Evolutionary conservation across 1,139 yeast species (phyloP), one percentile per base, ranked within the genome.

Genomic region (Spathaspora jeffriesii): DNA sequence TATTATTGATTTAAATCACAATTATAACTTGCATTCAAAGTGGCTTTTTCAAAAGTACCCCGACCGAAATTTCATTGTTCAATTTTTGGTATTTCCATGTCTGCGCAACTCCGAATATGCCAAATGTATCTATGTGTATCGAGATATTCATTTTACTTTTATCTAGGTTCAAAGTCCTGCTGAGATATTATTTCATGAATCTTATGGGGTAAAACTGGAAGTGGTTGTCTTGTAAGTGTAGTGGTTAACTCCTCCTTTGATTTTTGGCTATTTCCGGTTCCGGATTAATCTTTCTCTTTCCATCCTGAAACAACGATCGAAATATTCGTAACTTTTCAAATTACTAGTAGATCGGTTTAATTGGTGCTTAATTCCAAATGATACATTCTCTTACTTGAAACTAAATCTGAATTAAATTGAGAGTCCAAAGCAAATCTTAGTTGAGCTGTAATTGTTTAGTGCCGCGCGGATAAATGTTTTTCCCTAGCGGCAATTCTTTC

Each of bases 401-500:
- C n/a, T n/a, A n/a, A n/a, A n/a, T n/a, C n/a, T n/a, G n/a, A n/a
- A n/a, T n/a, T n/a, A n/a, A n/a, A n/a, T n/a, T n/a, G n/a, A n/a
- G n/a, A n/a, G n/a, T n/a, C n/a, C n/a, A n/a, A n/a, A n/a, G n/a
- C n/a, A n/a, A n/a, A n/a, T n/a, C n/a, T n/a, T n/a, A n/a, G n/a
- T n/a, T n/a, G n/a, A n/a, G n/a, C n/a, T 27, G 30, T 5, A 27
- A 27, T 10, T 27, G 9, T 4, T 6, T 11, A n/a, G 30, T 27
- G 5, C 13, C 15, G 34, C 14, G 31, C 38, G 38, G 38, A 22
- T 34, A 34, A 34, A 34, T 18, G 23, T 18, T 34, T 30, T 34
- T 34, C 38, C 38, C 20, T 34, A 11, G 22, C 38, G 38, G 38
- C 8, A 34, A 34, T 34, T 34, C 38, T 18, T 34, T 34, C 21